These are phyloP conservation scores for Aureobasidium musti DNA, from an alignment of 2,329 filamentous ascomycete species.

Conservation along the genomic window DNA sequence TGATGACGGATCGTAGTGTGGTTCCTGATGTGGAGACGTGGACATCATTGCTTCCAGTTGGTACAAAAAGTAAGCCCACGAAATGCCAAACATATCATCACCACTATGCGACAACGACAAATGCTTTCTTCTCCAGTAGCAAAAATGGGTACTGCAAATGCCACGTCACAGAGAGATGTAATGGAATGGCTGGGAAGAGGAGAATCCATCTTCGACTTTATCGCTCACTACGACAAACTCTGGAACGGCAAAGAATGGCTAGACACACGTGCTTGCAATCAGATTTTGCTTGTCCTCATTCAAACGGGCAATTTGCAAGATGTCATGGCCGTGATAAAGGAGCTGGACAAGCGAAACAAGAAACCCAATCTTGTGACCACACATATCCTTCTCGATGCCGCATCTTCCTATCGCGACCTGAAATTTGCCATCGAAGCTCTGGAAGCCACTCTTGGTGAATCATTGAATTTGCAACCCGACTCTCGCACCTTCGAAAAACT, in stretches of 20 bases:
- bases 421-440: conserved; percentile 10
- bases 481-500: conserved; percentile 33
- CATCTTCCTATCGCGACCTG: conserved; percentile 31
- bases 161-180: conserved; percentile 31
- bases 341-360: conserved; percentile 31
- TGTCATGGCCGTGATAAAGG: conserved; percentile 34
- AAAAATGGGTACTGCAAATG: conserved; percentile 4
- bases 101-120: conserved; percentile 35
- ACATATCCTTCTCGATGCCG: conserved; percentile 36
- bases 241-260: conserved; percentile 36
- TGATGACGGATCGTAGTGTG: conserved; percentile 35
- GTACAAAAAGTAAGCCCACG: conserved; percentile 10
- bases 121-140: conserved; percentile 32
- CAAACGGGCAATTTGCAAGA: conserved; percentile 33
- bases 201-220: conserved; percentile 31
- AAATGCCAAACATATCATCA: conserved; percentile 29
- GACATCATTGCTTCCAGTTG: conserved; percentile 29
- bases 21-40: conserved; percentile 35
- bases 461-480: conserved; percentile 14
- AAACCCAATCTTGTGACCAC: conserved; percentile 32
- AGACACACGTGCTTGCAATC: conserved; percentile 28
- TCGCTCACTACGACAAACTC: conserved; percentile 32
- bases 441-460: neutral
- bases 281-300: conserved; percentile 33
- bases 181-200: conserved; percentile 30